Conservation (phyloP, 495 filamentous ascomycete genomes). For the Endocarpon pusillum region DNA sequence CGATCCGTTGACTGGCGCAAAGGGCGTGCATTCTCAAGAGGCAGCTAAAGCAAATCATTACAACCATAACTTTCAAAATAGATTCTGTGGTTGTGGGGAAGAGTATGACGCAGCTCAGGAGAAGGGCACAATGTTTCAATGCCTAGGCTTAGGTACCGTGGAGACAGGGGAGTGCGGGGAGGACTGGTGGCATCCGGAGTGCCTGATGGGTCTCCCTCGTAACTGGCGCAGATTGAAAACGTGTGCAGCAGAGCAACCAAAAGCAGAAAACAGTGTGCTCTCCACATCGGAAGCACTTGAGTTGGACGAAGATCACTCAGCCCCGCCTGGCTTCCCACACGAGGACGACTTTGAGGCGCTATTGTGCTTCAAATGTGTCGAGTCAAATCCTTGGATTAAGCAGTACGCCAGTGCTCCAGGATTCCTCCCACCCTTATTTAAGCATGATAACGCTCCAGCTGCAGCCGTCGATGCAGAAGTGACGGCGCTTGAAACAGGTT, state of each 20-base stretch:
- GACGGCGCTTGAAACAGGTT: conserved; percentile 2
- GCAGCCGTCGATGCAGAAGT: background rate
- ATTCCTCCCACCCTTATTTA: conserved; percentile 58
- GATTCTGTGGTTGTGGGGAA: conserved; percentile 79
- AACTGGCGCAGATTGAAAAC: conserved; percentile 33
- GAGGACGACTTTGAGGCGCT: conserved; percentile 81
- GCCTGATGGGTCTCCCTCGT: conserved; percentile 60
- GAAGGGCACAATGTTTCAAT: conserved; percentile 99
- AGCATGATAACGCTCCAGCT: conserved; percentile 6
- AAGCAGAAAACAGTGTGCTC: conserved; percentile 9
- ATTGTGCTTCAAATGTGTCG: conserved; percentile 86
- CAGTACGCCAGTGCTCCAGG: conserved; percentile 67
- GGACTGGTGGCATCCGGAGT: conserved; percentile 98
- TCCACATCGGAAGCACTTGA: conserved; percentile 11
- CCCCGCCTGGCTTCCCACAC: conserved; percentile 64
- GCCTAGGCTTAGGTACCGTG: conserved; percentile 63
- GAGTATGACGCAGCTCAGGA: conserved; percentile 74
- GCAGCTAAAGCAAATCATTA: conserved; percentile 64
- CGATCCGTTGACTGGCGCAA: conserved; percentile 52
- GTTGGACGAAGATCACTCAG: conserved; percentile 25
- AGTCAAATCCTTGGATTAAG: conserved; percentile 83
- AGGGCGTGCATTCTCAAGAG: conserved; percentile 61
- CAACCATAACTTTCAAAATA: conserved; percentile 86
- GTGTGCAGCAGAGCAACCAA: conserved; percentile 5
- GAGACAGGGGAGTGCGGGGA: conserved; percentile 84